Percentiles rank a stretch among this genome's conserved stretches.
phyloP scores from a whole-genome alignment of 73 alveolate species.

The Paramecium caudatum region DNA sequence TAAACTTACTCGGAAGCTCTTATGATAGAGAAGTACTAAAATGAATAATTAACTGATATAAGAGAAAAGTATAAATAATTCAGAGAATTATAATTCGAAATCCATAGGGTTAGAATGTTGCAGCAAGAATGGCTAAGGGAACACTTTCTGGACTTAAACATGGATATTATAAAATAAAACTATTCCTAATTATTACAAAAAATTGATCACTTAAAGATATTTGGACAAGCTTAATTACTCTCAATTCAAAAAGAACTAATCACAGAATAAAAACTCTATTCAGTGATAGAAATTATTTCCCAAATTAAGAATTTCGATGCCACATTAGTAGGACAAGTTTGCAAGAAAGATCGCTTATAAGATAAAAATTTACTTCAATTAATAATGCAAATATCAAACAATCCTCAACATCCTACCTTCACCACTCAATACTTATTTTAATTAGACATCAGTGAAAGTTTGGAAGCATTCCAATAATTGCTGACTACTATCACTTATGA shows the following conservation, averaged over 20 bases:
- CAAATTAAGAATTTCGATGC: background rate
- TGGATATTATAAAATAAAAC: background rate
- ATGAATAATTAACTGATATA: constrained; percentile 3
- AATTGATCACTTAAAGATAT: background rate
- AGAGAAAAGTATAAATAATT: background rate
- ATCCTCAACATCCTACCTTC: background rate
- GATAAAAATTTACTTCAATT: constrained; percentile 3
- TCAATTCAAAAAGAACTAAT: background rate
- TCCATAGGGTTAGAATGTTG: background rate
- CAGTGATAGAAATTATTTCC: background rate
- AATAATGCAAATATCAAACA: background rate
- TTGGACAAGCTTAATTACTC: background rate
- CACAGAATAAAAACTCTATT: background rate
- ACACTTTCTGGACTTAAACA: background rate
- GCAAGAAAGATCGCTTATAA: background rate
- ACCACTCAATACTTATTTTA: background rate
- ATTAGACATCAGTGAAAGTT: background rate
- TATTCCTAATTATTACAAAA: background rate
- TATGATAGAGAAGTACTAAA: background rate
- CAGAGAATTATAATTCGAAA: background rate
- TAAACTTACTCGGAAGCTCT: background rate
- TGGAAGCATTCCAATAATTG: background rate
- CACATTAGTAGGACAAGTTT: background rate
- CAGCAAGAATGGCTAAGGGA: constrained; percentile 23
- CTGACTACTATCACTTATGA: background rate